These are phyloP conservation scores for Elymus sibiricus DNA, from an alignment of 176 grass and related monocot species.

Conservation along the genomic window DNA sequence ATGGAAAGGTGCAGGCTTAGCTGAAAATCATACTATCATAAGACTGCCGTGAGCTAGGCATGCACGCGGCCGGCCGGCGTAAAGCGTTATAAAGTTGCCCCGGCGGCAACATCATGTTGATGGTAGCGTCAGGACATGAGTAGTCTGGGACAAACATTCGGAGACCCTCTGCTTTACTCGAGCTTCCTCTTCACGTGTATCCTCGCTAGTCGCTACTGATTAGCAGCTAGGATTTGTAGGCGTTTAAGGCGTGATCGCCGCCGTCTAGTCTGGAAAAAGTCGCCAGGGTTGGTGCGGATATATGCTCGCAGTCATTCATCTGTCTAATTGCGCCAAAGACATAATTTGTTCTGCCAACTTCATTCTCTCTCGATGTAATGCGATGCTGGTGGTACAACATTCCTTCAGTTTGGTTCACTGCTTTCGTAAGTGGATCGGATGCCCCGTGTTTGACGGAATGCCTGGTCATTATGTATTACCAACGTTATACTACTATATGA, in stretches of 20 bases:
- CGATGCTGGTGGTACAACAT: background rate
- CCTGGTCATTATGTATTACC: background rate
- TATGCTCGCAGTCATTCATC: background rate
- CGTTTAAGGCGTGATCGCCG: background rate
- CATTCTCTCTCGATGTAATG: background rate
- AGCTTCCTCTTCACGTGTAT: background rate
- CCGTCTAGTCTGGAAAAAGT: background rate
- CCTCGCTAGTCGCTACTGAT: background rate
- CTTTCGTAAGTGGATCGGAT: slow-evolving; percentile 10
- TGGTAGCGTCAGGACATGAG: background rate
- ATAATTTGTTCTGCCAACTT: background rate
- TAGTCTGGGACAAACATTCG: background rate
- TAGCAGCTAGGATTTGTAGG: background rate
- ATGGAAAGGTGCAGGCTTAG: background rate
- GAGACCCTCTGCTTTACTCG: background rate
- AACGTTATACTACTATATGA: background rate
- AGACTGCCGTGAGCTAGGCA: background rate
- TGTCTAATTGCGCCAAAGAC: background rate
- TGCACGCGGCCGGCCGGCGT: too few relatives aligned
- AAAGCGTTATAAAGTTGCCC: background rate
- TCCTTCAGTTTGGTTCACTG: background rate
- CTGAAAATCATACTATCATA: slow-evolving; percentile 5
- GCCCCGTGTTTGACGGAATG: background rate
- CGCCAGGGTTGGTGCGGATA: background rate
- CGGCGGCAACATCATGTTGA: background rate